Evolutionary conservation across 495 filamentous ascomycete species (phyloP).

Genomic region (Lepraria neglecta): DNA sequence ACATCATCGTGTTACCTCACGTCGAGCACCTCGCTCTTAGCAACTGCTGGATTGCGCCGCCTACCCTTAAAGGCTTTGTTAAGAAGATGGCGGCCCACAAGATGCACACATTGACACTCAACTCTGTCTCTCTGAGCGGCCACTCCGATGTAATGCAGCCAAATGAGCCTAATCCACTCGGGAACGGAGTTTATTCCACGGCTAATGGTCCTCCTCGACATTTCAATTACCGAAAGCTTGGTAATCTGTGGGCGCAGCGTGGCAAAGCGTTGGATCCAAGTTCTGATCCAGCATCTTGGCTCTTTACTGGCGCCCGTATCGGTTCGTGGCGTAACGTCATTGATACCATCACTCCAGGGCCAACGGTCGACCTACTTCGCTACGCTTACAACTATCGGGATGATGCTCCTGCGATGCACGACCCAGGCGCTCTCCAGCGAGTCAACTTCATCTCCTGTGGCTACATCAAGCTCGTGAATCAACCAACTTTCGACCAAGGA

Average conservation of each 20-base stretch:
- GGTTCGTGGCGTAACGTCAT: conserved; percentile 40
- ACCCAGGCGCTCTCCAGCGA: conserved; percentile 23
- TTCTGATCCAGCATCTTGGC: conserved; percentile 13
- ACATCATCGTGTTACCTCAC: conserved; percentile 36
- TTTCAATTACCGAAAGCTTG: conserved; percentile 7
- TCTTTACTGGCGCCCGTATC: conserved; percentile 19
- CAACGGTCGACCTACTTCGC: conserved; percentile 29
- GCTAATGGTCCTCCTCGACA: conserved; percentile 22
- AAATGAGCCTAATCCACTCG: conserved; percentile 10
- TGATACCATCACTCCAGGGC: conserved; percentile 37
- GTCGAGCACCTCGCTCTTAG: conserved; percentile 49
- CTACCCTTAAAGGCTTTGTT: conserved; percentile 35
- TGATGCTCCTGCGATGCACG: conserved; percentile 5
- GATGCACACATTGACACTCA: conserved; percentile 36
- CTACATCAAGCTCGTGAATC: conserved; percentile 32
- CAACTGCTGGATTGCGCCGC: conserved; percentile 49
- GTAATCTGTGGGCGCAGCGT: conserved; percentile 12
- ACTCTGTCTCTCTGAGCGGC: conserved; percentile 43
- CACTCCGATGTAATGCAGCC: conserved; percentile 1
- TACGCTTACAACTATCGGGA: conserved; percentile 23
- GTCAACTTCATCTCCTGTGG: conserved; percentile 43
- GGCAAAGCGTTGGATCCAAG: conserved; percentile 11
- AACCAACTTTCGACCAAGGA: conserved; percentile 16
- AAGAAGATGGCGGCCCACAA: conserved; percentile 17
- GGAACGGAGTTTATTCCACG: neutral